phyloP scores from a whole-genome alignment of 345 rosid genomes.

The Draba incana region DNA sequence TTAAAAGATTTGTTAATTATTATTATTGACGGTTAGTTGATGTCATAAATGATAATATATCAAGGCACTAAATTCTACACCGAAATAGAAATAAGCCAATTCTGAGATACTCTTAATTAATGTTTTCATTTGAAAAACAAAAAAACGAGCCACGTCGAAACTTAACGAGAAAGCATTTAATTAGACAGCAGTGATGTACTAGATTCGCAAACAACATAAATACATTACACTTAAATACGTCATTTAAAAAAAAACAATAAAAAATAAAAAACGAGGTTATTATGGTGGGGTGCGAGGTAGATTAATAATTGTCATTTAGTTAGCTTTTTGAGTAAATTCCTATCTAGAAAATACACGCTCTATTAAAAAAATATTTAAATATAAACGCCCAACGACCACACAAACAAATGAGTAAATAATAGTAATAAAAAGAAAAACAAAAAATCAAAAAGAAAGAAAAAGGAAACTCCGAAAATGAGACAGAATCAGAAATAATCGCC shows the following conservation, averaged over 20 bases:
- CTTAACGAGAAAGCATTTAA: slow-evolving; percentile 23
- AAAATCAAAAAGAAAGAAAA: not conserved
- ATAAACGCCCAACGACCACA: no score
- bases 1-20: not conserved
- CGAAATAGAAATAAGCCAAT: slow-evolving; percentile 19
- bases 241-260: not conserved
- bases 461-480: slow-evolving; percentile 37
- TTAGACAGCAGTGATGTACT: slow-evolving; percentile 35
- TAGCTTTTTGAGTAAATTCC: slow-evolving; percentile 14
- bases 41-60: not conserved
- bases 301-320: slow-evolving; percentile 1
- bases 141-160: slow-evolving; percentile 8
- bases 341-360: slow-evolving; percentile 37
- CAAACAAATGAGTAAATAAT: no score
- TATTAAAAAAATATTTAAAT: not conserved
- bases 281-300: slow-evolving; percentile 34
- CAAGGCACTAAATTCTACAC: slow-evolving; percentile 12
- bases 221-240: not conserved
- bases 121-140: not conserved
- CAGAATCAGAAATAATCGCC: slow-evolving; percentile 23
- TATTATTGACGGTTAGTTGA: not conserved
- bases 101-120: slow-evolving; percentile 9
- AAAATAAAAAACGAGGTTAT: not conserved
- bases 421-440: no score
- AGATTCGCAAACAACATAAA: slow-evolving; percentile 34